Base-by-base conservation (phyloP, 495 filamentous ascomycete genomes). In the Xylona heveae region DNA sequence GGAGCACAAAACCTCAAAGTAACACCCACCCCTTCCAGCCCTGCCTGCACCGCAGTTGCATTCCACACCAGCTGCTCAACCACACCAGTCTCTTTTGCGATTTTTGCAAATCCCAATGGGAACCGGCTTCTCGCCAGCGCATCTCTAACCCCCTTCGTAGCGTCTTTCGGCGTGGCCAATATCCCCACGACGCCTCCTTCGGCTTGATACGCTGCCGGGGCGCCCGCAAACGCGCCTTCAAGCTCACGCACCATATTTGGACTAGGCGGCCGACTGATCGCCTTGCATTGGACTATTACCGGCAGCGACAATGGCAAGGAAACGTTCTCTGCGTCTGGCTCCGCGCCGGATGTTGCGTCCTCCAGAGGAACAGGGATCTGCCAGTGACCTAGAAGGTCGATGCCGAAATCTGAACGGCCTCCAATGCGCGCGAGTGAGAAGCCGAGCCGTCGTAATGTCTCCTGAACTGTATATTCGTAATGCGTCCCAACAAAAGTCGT, bases 231-330 rank as follows among this genome's bases (percentile, higher is more conserved):
- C 0, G 78, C 65, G 8, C 85, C 88, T 45, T 92, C 81, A 0
- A 94, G 61, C 57, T 94, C 88, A 14, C 88, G 68, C 9, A 91
- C 59, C 28, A 72, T 52, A 22, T 65, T 59, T 16, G 83, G 83
- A 0, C 64, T 59, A 3, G 67, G 43, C 36, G 58, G 66, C 15
- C 55, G 44, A 36, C 57, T 58, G 13, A 61, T 37, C 12, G 66
- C 64, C 53, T 94, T 97, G 57, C 88, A 97, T 47, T 92, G 83
- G 14, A 81, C 55, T 3, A 92, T 41, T 1, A 81, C 67, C 31
- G 62, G 64, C 3, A 88, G 36, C 6, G n/a, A 10, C 8, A 14
- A 15, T 9, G 17, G 33, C 27, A 15, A 28, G 31, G 10, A 37
- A 29, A n/a, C n/a, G 24, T 4, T 4, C 15, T 12, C 15, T 26